These are phyloP conservation scores for Dendrobium catenatum DNA, from an alignment of 106 monocot species.

Conservation along the genomic window DNA sequence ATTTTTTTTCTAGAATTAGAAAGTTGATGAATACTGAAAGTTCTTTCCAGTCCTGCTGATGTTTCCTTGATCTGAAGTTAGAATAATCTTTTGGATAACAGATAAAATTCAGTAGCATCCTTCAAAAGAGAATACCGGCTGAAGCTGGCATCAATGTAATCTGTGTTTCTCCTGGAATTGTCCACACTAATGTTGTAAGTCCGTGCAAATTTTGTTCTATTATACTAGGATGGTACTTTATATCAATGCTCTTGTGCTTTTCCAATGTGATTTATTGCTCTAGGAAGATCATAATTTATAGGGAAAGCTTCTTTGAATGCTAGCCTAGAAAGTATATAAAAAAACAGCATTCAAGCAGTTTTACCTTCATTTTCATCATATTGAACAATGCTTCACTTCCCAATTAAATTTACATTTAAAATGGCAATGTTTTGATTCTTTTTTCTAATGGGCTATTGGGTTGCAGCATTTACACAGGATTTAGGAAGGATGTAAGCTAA, in stretches of 20 bases:
- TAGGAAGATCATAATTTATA: neutral
- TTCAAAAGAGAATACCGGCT: conserved; percentile 76
- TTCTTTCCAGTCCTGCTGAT: neutral
- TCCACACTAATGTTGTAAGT: conserved; percentile 96
- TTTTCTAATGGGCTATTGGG: too few relatives aligned
- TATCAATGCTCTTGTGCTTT: neutral
- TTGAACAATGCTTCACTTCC: too few relatives aligned
- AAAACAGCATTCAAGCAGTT: neutral
- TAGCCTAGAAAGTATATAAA: neutral
- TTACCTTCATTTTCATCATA: too few relatives aligned
- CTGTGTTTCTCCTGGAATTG: conserved; percentile 90
- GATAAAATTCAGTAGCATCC: conserved; percentile 93
- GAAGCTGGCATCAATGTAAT: conserved; percentile 83
- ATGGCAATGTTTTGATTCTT: too few relatives aligned
- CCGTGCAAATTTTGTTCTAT: neutral
- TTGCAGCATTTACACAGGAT: too few relatives aligned
- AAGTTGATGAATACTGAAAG: neutral
- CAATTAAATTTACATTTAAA: too few relatives aligned
- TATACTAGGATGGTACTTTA: neutral
- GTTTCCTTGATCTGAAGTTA: neutral
- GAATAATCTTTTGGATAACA: conserved; percentile 21
- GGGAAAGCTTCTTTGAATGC: neutral
- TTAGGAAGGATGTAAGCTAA: too few relatives aligned
- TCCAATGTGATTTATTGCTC: neutral
- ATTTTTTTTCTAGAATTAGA: neutral